Evolutionary conservation across 192 early-diverging fungal species (phyloP).

Genomic region (Coemansia sp.): DNA sequence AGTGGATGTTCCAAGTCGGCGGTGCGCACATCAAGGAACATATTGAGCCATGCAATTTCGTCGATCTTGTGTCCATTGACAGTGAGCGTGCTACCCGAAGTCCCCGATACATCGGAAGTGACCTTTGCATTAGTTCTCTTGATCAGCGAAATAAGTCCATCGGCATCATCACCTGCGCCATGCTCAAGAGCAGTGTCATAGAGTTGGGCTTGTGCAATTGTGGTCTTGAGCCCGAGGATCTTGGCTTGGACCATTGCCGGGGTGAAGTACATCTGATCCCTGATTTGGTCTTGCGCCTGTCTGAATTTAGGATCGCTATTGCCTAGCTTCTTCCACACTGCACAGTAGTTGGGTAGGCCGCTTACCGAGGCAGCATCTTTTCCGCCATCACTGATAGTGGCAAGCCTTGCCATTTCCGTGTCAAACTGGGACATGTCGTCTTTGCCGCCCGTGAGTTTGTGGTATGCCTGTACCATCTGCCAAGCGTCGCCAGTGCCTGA

Average conservation of each 20-base stretch:
- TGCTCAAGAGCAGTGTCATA: conserved; percentile 56
- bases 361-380: conserved; percentile 7
- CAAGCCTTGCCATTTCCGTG: conserved; percentile 17
- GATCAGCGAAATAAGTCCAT: conserved; percentile 34
- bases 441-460: conserved; percentile 25
- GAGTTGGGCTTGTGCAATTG: conserved; percentile 45
- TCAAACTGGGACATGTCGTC: conserved; percentile 43
- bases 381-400: conserved; percentile 1
- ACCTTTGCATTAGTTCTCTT: conserved; percentile 22
- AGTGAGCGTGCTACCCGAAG: conserved; percentile 34
- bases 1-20: conserved; percentile 44
- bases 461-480: conserved; percentile 49
- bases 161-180: conserved; percentile 35
- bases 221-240: conserved; percentile 28
- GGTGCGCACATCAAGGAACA: conserved; percentile 47
- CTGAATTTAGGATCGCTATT: conserved; percentile 45
- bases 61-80: conserved; percentile 35
- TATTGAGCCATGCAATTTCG: conserved; percentile 47
- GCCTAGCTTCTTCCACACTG: conserved; percentile 44
- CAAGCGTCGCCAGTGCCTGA: conserved; percentile 54
- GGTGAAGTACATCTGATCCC: conserved; percentile 41
- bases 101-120: conserved; percentile 8
- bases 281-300: conserved; percentile 34
- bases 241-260: conserved; percentile 40
- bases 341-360: conserved; percentile 53